Evolutionary conservation across 441 rosid species (phyloP).

Genomic region (Croton laevigatus): DNA sequence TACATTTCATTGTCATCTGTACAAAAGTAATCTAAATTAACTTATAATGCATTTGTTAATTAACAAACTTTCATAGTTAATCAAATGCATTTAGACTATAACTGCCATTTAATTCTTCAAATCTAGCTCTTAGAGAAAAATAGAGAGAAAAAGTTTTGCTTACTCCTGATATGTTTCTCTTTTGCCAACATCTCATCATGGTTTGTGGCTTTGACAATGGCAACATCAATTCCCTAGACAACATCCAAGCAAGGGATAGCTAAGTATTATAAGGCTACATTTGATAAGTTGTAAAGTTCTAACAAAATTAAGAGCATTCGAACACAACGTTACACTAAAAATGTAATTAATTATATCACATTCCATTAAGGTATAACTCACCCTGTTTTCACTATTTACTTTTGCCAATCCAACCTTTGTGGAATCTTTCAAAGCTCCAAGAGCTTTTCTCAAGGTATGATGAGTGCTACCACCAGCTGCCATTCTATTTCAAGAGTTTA

Average conservation of each 20-base stretch:
- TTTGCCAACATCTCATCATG: constrained; percentile 37
- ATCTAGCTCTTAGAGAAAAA: not conserved
- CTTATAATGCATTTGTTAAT: not conserved
- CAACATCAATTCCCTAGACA: constrained; percentile 30
- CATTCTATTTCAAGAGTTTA: constrained; percentile 34
- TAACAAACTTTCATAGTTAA: not conserved
- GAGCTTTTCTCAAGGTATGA: constrained; percentile 31
- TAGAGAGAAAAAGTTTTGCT: constrained; percentile 20
- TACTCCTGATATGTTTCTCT: constrained; percentile 42
- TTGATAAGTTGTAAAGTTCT: too few relatives aligned
- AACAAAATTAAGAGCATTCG: too few relatives aligned
- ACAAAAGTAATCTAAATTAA: not conserved
- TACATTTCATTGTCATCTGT: too few relatives aligned
- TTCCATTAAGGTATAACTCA: constrained; percentile 4
- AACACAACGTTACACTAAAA: too few relatives aligned
- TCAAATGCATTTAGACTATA: not conserved
- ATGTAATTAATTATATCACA: too few relatives aligned
- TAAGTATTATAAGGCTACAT: too few relatives aligned
- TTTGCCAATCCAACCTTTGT: constrained; percentile 42
- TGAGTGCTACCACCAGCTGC: constrained; percentile 30
- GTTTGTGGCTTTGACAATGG: constrained; percentile 51
- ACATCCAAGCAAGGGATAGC: not conserved
- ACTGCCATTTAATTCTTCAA: not conserved
- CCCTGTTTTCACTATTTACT: constrained; percentile 41
- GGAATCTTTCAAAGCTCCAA: constrained; percentile 42